A percentile compares a stretch with the other conserved stretches of the same genome.
These are phyloP conservation scores for Prunus davidiana DNA, from an alignment of 306 rosid genomes.

Conservation along the genomic window DNA sequence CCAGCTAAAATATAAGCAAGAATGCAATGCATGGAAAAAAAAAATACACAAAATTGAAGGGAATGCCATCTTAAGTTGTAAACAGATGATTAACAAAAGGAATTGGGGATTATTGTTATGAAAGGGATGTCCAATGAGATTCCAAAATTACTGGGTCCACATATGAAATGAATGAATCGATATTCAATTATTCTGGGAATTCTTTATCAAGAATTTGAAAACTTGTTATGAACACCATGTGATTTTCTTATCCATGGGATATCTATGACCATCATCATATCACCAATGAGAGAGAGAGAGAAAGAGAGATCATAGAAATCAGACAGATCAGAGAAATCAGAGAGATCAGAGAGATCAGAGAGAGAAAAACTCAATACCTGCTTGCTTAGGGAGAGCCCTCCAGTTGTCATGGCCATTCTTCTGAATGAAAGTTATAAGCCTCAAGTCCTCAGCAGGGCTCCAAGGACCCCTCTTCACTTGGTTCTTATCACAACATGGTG, in stretches of 20 bases:
- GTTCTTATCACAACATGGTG: constrained; percentile 88
- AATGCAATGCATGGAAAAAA: background rate
- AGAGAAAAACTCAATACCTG: constrained; percentile 43
- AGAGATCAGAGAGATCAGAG: background rate
- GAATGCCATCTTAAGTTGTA: background rate
- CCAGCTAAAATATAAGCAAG: background rate
- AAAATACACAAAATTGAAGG: background rate
- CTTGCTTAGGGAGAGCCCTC: constrained; percentile 91
- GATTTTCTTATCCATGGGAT: background rate
- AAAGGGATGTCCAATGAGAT: background rate
- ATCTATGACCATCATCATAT: background rate
- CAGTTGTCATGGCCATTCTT: constrained; percentile 92
- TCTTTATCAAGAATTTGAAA: background rate
- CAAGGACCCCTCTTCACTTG: constrained; percentile 97
- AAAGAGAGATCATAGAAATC: background rate
- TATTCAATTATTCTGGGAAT: background rate
- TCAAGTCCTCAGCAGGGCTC: constrained; percentile 85
- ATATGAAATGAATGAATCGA: background rate
- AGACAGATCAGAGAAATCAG: no score
- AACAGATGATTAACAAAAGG: background rate
- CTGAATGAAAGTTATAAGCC: constrained; percentile 81
- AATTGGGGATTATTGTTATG: background rate
- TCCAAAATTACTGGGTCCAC: background rate
- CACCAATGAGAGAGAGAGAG: background rate
- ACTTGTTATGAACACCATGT: background rate